Base-by-base conservation (phyloP, 305 asterid species). In the Nicotiana rustica region DNA sequence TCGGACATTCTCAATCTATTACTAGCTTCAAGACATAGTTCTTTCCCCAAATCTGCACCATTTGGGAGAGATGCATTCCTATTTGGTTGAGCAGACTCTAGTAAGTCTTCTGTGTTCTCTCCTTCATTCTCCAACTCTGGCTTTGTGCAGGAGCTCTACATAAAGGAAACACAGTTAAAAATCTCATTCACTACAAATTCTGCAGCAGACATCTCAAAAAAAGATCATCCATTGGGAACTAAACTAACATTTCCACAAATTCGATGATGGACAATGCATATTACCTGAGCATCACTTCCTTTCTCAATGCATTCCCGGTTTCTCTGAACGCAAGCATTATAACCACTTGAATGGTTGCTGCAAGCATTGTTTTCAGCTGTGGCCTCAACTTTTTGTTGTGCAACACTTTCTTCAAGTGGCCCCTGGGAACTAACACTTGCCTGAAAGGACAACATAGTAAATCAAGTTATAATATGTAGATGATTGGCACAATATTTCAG, bases 231-330 rank as follows among this genome's bases (percentile, higher is more conserved):
- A 52, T 14, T 52, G 44, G 65, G 29, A 52, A 52, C 80, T 52
- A 52, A 75, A 75, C 21, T 29, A 75, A 52, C 47, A 75, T 14
- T 25, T 75, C 2, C 29, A 29, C 65, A 17, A 41, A 57, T 57
- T 4, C 17, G 21, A 57, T 57, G 62, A 57, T 56, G 62, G 62
- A 1, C 56, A 47, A 41, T 65, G 76, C 5, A 65, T 55, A 29
- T 18, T 81, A 96, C 98, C 98, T 93, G 98, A 85, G 92, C 91
- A 87, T 94, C 98, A 70, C 91, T 93, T 85, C 95, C 97, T 90
- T 90, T 94, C 85, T 92, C 97, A 55, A 94, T 87, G 86, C 91
- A 86, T 86, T 94, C 97, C 67, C 91, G 83, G 78, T 91, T 93
- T 84, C 89, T 91, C 90, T 89, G 92, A 84, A 93, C 77, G 77